A percentile compares a stretch with the other conserved stretches of the same genome.
Conservation (phyloP, 371 early-diverging fungal genomes). For the Smittium mucronatum region DNA sequence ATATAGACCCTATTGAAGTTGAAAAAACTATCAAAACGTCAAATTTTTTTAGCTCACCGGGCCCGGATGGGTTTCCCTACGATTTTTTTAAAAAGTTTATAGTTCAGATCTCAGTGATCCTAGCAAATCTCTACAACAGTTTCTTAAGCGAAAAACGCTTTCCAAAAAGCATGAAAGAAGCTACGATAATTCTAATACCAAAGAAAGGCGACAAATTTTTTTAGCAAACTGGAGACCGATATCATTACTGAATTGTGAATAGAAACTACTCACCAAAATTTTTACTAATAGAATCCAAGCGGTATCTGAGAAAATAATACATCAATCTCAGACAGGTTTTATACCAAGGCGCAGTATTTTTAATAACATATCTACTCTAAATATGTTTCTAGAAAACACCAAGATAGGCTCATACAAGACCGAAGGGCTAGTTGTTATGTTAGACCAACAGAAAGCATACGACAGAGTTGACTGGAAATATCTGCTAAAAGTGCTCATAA, state of each 20-base stretch:
- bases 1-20: no score
- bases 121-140: not conserved
- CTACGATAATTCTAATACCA: not conserved
- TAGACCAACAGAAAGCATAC: not conserved
- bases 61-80: not conserved
- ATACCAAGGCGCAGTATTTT: not conserved
- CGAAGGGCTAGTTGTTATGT: not conserved
- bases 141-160: not conserved
- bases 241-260: not conserved
- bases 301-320: not conserved
- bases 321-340: not conserved
- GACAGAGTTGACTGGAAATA: not conserved
- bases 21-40: no score
- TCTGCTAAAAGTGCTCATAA: not conserved
- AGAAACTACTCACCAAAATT: not conserved
- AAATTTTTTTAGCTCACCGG: not conserved
- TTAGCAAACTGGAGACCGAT: not conserved
- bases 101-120: not conserved
- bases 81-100: not conserved
- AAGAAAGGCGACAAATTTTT: not conserved
- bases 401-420: not conserved
- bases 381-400: not conserved
- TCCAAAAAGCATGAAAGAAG: not conserved
- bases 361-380: not conserved
- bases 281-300: not conserved